These are phyloP conservation scores for Entophlyctis helioformis DNA, from an alignment of 192 early-diverging fungal species.

Conservation along the genomic window DNA sequence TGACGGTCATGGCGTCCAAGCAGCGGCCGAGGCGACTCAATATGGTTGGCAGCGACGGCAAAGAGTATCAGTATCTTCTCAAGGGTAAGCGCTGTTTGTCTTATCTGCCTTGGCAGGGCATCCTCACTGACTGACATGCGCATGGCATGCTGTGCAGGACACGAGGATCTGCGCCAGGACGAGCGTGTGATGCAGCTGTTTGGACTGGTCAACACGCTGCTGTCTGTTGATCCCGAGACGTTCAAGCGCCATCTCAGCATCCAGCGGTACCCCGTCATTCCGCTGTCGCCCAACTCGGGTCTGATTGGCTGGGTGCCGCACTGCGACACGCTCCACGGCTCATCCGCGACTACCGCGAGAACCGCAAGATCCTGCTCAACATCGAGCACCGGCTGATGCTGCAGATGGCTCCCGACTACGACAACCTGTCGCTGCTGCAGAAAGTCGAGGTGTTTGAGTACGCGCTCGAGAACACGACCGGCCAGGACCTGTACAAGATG, in stretches of 20 bases:
- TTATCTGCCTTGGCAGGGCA: background rate
- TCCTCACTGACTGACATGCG: background rate
- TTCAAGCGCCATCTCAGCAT: slow-evolving; percentile 72
- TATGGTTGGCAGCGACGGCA: slow-evolving; percentile 68
- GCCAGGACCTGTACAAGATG: slow-evolving; percentile 70
- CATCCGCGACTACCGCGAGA: slow-evolving; percentile 62
- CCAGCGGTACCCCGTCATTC: slow-evolving; percentile 64
- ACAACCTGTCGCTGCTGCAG: slow-evolving; percentile 57
- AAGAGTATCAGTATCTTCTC: slow-evolving; percentile 70
- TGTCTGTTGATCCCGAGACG: slow-evolving; percentile 60
- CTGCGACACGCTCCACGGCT: slow-evolving; percentile 64
- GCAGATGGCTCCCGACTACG: slow-evolving; percentile 73
- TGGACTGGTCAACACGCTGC: slow-evolving; percentile 73
- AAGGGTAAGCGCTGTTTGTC: slow-evolving; percentile 43
- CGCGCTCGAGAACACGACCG: slow-evolving; percentile 64
- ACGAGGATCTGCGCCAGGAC: slow-evolving; percentile 85
- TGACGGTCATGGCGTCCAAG: slow-evolving; percentile 68
- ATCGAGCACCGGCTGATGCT: slow-evolving; percentile 68
- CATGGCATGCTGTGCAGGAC: slow-evolving; percentile 16
- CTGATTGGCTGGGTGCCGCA: slow-evolving; percentile 73
- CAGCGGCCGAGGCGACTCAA: slow-evolving; percentile 65
- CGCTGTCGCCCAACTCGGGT: slow-evolving; percentile 74
- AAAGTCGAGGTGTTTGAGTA: slow-evolving; percentile 80
- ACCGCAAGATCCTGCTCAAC: slow-evolving; percentile 56
- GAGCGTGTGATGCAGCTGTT: slow-evolving; percentile 91